Evolutionary conservation across 306 rosid genomes (phyloP).

Genomic region (Cucumis cinereus): DNA sequence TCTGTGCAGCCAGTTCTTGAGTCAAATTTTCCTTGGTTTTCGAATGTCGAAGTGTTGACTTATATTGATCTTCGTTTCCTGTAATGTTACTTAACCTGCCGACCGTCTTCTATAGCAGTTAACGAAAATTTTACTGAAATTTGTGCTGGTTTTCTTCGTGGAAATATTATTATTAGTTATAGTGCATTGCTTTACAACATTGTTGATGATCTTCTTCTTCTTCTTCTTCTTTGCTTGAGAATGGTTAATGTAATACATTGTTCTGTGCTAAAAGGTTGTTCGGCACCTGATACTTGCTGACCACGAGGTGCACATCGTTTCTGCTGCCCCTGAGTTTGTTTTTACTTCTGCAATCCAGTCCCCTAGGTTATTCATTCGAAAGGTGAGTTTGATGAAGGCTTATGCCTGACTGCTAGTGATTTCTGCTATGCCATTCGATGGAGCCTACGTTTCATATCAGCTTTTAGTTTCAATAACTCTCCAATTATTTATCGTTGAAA

Average conservation of each 20-base stretch:
- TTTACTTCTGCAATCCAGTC: conserved; percentile 75
- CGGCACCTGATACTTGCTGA: conserved; percentile 78
- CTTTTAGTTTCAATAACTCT: not conserved
- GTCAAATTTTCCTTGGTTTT: not conserved
- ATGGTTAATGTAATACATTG: not conserved
- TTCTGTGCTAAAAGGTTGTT: conserved; percentile 39
- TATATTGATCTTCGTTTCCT: not conserved
- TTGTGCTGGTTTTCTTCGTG: not conserved
- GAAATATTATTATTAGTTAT: not conserved
- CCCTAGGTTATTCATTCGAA: conserved; percentile 72
- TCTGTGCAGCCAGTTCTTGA: not conserved
- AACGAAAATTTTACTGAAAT: not conserved
- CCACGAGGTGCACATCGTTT: conserved; percentile 86
- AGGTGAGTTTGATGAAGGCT: conserved; percentile 22
- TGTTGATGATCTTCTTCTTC: not conserved
- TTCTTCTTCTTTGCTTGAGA: not conserved
- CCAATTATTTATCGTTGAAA: not conserved
- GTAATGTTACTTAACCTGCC: not conserved
- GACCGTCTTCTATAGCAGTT: not conserved
- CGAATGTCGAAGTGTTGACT: not conserved
- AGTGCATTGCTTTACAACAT: not conserved
- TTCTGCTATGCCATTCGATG: not conserved
- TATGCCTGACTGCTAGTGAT: not conserved
- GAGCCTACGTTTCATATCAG: not conserved
- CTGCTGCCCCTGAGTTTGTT: conserved; percentile 92